phyloP scores from a whole-genome alignment of 495 filamentous ascomycete genomes.

The Tuber melanosporum region DNA sequence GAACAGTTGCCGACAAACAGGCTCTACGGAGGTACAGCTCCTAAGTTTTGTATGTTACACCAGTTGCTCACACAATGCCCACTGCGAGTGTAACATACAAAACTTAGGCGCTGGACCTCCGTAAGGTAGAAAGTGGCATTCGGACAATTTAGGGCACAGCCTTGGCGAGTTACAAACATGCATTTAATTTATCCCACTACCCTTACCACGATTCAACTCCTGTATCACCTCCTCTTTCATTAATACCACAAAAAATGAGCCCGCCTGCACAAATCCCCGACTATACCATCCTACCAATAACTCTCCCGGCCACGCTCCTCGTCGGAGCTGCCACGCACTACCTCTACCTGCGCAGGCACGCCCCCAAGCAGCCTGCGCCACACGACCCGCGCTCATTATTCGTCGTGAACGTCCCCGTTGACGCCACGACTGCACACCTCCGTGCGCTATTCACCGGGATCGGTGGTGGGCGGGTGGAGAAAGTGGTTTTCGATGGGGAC shows the following conservation, averaged over 20 bases:
- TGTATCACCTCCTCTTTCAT: constrained; percentile 6
- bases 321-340: constrained; percentile 52
- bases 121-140: no score
- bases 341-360: constrained; percentile 75
- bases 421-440: constrained; percentile 70
- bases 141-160: no score
- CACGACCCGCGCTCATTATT: constrained; percentile 73
- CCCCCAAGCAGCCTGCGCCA: constrained; percentile 66
- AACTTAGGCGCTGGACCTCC: no score
- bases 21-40: no score
- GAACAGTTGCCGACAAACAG: no score
- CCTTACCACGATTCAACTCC: constrained; percentile 7
- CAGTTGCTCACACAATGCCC: no score
- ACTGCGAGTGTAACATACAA: no score
- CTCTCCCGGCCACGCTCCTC: not conserved
- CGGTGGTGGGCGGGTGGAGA: constrained; percentile 67
- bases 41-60: no score
- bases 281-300: constrained; percentile 24
- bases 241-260: constrained; percentile 10
- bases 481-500: constrained; percentile 61
- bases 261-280: constrained; percentile 17
- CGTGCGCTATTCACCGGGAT: constrained; percentile 67
- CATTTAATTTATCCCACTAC: no score
- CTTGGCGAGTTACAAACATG: no score
- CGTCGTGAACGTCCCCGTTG: constrained; percentile 77